phyloP scores from a whole-genome alignment of 805 yeast species.

The Kodamaea lidongshanica region DNA sequence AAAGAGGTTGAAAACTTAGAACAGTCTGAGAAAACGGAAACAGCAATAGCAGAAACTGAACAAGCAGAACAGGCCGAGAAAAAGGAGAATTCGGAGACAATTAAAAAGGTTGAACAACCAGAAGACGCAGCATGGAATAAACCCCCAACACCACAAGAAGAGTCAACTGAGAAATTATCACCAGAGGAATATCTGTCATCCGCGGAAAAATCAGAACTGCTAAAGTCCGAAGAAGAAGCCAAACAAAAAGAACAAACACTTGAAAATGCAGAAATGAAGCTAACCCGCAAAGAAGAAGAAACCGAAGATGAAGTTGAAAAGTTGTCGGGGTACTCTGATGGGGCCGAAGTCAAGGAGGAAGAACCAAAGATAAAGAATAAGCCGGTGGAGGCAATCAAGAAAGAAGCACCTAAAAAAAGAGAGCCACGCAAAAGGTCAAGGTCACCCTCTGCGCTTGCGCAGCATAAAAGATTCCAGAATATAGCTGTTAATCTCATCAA shows the following conservation, averaged over 20 bases:
- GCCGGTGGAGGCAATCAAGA: too few relatives aligned
- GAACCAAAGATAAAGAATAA: too few relatives aligned
- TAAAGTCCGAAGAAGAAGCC: conserved; percentile 7
- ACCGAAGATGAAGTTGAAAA: conserved; percentile 5
- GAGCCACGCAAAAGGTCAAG: conserved; percentile 12
- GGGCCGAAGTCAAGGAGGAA: too few relatives aligned
- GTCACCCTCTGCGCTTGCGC: conserved; percentile 13
- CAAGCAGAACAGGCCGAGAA: conserved; percentile 5
- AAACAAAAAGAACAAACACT: conserved; percentile 3
- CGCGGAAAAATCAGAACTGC: conserved; percentile 3
- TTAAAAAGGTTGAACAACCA: conserved; percentile 5
- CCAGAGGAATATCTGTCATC: too few relatives aligned
- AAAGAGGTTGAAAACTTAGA: too few relatives aligned
- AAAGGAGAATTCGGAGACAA: conserved; percentile 9
- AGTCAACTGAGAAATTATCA: too few relatives aligned
- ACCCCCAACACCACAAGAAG: too few relatives aligned
- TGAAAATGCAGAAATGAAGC: conserved; percentile 1
- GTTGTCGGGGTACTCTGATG: conserved; percentile 3
- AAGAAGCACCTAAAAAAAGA: too few relatives aligned
- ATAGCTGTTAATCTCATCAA: conserved; percentile 57
- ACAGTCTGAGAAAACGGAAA: conserved; percentile 1
- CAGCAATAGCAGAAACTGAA: conserved; percentile 6
- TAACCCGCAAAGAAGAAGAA: neutral
- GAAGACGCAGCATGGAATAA: conserved; percentile 9
- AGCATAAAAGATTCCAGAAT: conserved; percentile 52